Evolutionary conservation across 2,329 filamentous ascomycete genomes (phyloP).

Genomic region (Exutisphaerella laricina): DNA sequence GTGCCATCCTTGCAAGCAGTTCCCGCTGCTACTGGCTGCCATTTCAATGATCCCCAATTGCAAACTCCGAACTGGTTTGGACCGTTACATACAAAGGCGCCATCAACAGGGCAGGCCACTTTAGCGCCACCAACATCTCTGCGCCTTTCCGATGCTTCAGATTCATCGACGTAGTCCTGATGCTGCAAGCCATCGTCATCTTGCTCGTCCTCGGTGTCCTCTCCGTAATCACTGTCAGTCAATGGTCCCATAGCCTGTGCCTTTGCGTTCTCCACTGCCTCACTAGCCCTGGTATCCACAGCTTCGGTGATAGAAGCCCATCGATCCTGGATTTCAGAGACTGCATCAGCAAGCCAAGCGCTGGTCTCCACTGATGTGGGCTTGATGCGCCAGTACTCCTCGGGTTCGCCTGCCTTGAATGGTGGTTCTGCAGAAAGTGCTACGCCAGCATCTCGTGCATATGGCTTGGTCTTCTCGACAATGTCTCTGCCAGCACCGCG

Average conservation of each 20-base stretch:
- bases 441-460: background rate
- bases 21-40: background rate
- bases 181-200: too few relatives aligned
- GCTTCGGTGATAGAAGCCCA: background rate
- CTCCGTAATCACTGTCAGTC: too few relatives aligned
- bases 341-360: background rate
- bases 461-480: background rate
- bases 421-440: background rate
- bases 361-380: background rate
- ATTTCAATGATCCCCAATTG: background rate
- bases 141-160: too few relatives aligned
- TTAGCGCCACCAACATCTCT: too few relatives aligned
- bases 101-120: background rate
- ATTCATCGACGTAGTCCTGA: too few relatives aligned
- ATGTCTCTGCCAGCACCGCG: background rate
- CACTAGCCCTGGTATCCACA: background rate
- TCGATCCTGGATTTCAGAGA: background rate
- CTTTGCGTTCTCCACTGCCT: background rate
- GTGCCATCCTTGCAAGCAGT: background rate
- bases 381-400: background rate
- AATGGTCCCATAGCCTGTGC: too few relatives aligned
- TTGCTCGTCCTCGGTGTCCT: too few relatives aligned
- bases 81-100: background rate
- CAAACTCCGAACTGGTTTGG: background rate
- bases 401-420: background rate